Percentiles rank a stretch among this genome's conserved stretches.
Conservation (phyloP, 371 early-diverging fungal species). For the Chytridium lagenaria region DNA sequence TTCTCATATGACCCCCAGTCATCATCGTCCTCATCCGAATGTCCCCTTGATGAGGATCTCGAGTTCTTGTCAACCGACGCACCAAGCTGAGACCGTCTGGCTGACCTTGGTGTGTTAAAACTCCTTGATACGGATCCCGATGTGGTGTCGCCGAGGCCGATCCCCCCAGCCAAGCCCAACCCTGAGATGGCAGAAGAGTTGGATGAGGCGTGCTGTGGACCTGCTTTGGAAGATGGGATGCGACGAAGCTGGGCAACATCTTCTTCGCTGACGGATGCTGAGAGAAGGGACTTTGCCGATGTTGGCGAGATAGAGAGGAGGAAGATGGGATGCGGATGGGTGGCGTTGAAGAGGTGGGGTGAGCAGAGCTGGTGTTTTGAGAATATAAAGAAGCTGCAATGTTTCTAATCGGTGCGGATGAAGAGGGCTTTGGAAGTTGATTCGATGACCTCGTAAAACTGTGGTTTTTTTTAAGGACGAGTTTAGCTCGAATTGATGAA, state of each 20-base stretch:
- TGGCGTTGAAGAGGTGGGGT: neutral
- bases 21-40: conserved; percentile 23
- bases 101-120: neutral
- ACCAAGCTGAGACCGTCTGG: neutral
- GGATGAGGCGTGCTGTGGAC: too few relatives aligned
- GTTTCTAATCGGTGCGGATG: too few relatives aligned
- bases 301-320: neutral
- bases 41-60: neutral
- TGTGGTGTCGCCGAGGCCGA: neutral
- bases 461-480: too few relatives aligned
- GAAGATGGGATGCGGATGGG: conserved; percentile 14
- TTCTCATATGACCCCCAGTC: conserved; percentile 1
- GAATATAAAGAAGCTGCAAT: too few relatives aligned
- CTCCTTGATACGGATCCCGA: neutral
- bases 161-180: neutral
- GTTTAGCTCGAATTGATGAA: too few relatives aligned
- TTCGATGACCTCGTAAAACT: too few relatives aligned
- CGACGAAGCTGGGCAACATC: neutral
- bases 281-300: neutral
- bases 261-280: conserved; percentile 7
- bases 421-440: too few relatives aligned
- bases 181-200: too few relatives aligned
- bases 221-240: neutral
- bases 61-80: neutral
- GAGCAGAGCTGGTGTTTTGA: neutral